phyloP scores from a whole-genome alignment of 768 basidiomycete species.

The Tulasnella sp. region DNA sequence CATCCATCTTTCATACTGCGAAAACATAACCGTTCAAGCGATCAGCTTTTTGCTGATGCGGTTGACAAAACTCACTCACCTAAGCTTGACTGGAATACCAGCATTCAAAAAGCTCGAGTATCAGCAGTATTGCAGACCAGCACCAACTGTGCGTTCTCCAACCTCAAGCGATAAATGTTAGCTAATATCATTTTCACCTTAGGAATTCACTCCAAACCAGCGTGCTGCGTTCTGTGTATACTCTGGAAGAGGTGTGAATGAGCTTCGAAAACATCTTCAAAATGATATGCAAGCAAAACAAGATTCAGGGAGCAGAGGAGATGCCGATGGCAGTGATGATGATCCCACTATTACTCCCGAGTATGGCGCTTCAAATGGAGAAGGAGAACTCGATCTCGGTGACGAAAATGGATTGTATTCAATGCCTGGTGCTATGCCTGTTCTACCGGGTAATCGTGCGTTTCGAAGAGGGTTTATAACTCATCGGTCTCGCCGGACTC shows the following conservation, averaged over 20 bases:
- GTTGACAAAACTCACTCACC: slow-evolving; percentile 82
- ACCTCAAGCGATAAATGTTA: not conserved
- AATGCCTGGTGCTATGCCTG: no score
- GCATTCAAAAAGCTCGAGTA: slow-evolving; percentile 76
- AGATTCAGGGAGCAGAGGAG: not conserved
- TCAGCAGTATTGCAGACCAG: slow-evolving; percentile 78
- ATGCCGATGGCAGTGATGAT: slow-evolving; percentile 43
- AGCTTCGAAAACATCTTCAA: slow-evolving; percentile 68
- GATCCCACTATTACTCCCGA: slow-evolving; percentile 25
- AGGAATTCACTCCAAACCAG: slow-evolving; percentile 90
- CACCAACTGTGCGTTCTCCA: slow-evolving; percentile 48
- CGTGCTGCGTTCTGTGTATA: slow-evolving; percentile 90
- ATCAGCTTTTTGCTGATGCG: slow-evolving; percentile 81
- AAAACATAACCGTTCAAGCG: slow-evolving; percentile 84
- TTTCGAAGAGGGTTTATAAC: no score
- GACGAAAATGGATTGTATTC: slow-evolving; percentile 26
- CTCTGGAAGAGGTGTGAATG: slow-evolving; percentile 78
- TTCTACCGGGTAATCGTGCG: no score
- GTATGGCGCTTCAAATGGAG: slow-evolving; percentile 42
- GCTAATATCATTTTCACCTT: slow-evolving; percentile 11
- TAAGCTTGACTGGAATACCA: slow-evolving; percentile 93
- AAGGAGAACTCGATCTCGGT: slow-evolving; percentile 44
- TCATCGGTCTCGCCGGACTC: no score
- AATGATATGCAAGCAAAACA: slow-evolving; percentile 21
- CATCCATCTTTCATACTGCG: slow-evolving; percentile 94